A percentile compares a stretch with the other conserved stretches of the same genome.
phyloP scores from a whole-genome alignment of 1,139 yeast species.

The Trichomonascaceae sp. region DNA sequence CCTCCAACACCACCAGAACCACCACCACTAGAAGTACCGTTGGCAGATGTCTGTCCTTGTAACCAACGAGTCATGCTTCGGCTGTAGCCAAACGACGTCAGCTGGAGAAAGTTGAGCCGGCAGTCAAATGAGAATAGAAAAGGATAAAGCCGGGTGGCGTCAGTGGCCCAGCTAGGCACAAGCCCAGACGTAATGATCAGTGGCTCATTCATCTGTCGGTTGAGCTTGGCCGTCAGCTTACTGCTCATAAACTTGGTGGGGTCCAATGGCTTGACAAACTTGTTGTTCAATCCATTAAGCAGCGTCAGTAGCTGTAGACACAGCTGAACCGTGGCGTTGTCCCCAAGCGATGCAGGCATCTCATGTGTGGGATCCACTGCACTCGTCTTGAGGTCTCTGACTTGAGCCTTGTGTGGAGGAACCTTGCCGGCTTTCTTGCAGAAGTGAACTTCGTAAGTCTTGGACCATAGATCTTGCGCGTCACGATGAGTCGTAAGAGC shows the following conservation, averaged over 20 bases:
- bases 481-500: too few relatives aligned
- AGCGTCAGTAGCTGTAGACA: slow-evolving; percentile 45
- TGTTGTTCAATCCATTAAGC: slow-evolving; percentile 36
- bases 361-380: slow-evolving; percentile 21
- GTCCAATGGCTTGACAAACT: slow-evolving; percentile 3
- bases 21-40: neutral
- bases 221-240: slow-evolving; percentile 75
- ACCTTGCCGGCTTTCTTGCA: slow-evolving; percentile 30
- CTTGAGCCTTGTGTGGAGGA: too few relatives aligned
- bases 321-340: slow-evolving; percentile 35
- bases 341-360: slow-evolving; percentile 24
- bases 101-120: slow-evolving; percentile 63
- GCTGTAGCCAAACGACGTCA: slow-evolving; percentile 87
- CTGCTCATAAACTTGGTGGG: slow-evolving; percentile 47
- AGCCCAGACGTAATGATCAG: slow-evolving; percentile 78
- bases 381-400: slow-evolving; percentile 22
- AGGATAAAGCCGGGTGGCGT: slow-evolving; percentile 58
- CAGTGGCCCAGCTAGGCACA: slow-evolving; percentile 75
- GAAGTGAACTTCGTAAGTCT: slow-evolving; percentile 41
- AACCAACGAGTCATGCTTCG: slow-evolving; percentile 75
- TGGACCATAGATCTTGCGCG: slow-evolving; percentile 38
- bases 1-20: neutral
- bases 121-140: slow-evolving; percentile 80
- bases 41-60: neutral
- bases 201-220: slow-evolving; percentile 83